Evolutionary conservation across 805 yeast genomes (phyloP).

Genomic region (Pachysolen tannophilus): DNA sequence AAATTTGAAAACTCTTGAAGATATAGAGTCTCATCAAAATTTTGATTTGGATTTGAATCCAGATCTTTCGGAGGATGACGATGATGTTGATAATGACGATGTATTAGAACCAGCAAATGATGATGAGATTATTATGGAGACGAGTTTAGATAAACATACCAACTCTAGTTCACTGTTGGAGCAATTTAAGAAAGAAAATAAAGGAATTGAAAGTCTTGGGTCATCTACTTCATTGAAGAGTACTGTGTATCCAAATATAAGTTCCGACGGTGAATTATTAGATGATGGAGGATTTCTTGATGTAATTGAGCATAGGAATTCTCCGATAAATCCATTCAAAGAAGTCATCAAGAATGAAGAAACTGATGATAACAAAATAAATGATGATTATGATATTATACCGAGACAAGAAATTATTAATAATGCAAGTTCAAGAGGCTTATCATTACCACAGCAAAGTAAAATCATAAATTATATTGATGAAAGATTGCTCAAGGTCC

Average conservation of each 20-base stretch:
- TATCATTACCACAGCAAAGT: slow-evolving; percentile 45
- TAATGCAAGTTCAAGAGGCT: slow-evolving; percentile 12
- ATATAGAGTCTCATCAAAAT: slow-evolving; percentile 15
- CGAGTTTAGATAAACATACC: not conserved
- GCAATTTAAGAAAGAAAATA: not conserved
- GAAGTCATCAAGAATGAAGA: slow-evolving; percentile 10
- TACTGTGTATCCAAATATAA: not conserved
- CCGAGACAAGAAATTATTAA: not conserved
- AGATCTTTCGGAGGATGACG: slow-evolving; percentile 12
- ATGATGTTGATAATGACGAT: slow-evolving; percentile 1
- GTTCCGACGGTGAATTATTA: slow-evolving; percentile 4
- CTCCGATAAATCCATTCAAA: slow-evolving; percentile 12
- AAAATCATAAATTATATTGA: slow-evolving; percentile 49
- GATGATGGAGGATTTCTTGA: slow-evolving; percentile 8
- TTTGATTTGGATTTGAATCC: slow-evolving; percentile 16
- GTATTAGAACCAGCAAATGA: not conserved
- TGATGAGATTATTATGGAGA: slow-evolving; percentile 3
- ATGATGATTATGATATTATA: slow-evolving; percentile 15
- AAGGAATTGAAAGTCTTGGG: not conserved
- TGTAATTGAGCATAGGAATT: slow-evolving; percentile 1
- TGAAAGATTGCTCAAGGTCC: slow-evolving; percentile 41
- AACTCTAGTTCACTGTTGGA: not conserved
- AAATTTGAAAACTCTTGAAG: slow-evolving; percentile 3
- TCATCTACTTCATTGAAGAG: slow-evolving; percentile 2
- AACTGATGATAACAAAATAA: slow-evolving; percentile 22